These are phyloP conservation scores for Phytophthora idaei DNA, from an alignment of 352 stramenopile genomes.

Conservation along the genomic window DNA sequence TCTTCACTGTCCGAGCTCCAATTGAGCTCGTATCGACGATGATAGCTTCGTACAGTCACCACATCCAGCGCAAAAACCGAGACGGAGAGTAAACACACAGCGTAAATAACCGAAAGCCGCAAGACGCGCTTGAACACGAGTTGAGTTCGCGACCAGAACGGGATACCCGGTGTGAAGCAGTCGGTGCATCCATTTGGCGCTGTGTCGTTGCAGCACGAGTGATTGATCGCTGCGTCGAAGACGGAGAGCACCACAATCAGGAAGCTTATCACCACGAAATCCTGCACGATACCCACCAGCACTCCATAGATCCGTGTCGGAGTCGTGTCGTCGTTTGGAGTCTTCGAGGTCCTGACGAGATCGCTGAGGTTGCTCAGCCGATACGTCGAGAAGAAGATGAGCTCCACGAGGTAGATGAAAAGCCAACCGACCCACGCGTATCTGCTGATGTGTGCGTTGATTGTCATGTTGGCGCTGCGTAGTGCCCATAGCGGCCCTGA, in stretches of 20 bases:
- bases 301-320: constrained; percentile 11
- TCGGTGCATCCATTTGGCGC: constrained; percentile 36
- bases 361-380: constrained; percentile 27
- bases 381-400: constrained; percentile 34
- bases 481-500: constrained; percentile 10
- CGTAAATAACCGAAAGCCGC: constrained; percentile 16
- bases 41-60: constrained; percentile 27
- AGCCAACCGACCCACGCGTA: constrained; percentile 28
- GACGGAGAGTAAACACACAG: constrained; percentile 26
- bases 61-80: constrained; percentile 27
- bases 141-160: constrained; percentile 20
- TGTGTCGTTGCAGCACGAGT: constrained; percentile 36
- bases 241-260: constrained; percentile 18
- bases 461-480: constrained; percentile 17
- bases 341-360: constrained; percentile 10
- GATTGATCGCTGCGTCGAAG: constrained; percentile 36
- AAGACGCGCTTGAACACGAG: constrained; percentile 32
- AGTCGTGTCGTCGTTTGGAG: constrained; percentile 15
- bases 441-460: constrained; percentile 30
- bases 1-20: constrained; percentile 6
- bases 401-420: constrained; percentile 23
- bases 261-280: constrained; percentile 35
- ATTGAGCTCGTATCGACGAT: constrained; percentile 18
- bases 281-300: constrained; percentile 29
- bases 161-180: constrained; percentile 36